Percentiles rank a stretch among this genome's conserved stretches.
Conservation (phyloP, 78 protist genomes). For the slime mould (Dictyostelium discoideum) region dicty_2.7 NC_007090.3:3839501-3840000, state of each 20-base stretch:
- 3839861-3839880: constrained; percentile 71
- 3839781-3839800: background rate
- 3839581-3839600: background rate
- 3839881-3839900: constrained; percentile 58
- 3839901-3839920: background rate
- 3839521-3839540: too few species aligned
- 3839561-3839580: background rate
- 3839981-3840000: background rate
- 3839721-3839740: background rate
- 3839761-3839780: background rate
- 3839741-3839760: background rate
- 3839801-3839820: constrained; percentile 27
- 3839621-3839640: background rate
- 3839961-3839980: constrained; percentile 21
- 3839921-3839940: background rate
- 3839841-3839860: constrained; percentile 62
- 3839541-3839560: background rate
- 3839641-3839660: background rate
- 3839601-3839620: background rate
- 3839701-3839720: background rate
- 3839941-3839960: constrained; percentile 68
- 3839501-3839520: too few species aligned
- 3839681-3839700: background rate
- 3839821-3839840: background rate
- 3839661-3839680: background rate